Evolutionary conservation across 768 basidiomycete genomes (phyloP).

Genomic region (Tulasnella sp.): DNA sequence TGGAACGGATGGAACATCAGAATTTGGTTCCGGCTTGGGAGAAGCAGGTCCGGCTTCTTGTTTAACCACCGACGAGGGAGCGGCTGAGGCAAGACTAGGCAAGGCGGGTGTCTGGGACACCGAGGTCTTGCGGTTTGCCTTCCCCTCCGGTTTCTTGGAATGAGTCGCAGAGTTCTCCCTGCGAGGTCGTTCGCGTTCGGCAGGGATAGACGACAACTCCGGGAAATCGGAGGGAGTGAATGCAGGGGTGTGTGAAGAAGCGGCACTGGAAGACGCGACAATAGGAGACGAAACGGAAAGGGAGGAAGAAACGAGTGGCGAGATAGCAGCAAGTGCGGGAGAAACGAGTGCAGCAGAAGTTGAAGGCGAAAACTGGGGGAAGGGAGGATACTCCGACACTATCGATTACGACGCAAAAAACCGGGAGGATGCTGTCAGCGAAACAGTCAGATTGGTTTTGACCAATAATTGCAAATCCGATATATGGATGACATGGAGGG

Average conservation of each 20-base stretch:
- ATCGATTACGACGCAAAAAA: conserved; percentile 33
- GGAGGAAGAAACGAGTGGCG: conserved; percentile 30
- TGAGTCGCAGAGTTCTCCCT: not conserved
- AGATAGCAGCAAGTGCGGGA: conserved; percentile 59
- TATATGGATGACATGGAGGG: conserved; percentile 36
- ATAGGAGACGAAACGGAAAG: conserved; percentile 19
- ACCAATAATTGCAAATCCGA: conserved; percentile 33
- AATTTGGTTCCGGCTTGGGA: not conserved
- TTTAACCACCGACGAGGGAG: not conserved
- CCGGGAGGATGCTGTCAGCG: conserved; percentile 27
- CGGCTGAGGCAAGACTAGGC: not conserved
- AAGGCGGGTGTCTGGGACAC: not conserved
- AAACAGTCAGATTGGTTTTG: conserved; percentile 22
- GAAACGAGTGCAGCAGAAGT: conserved; percentile 40
- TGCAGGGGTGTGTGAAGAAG: not conserved
- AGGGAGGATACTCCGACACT: conserved; percentile 9
- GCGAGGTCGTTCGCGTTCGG: not conserved
- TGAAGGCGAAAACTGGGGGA: conserved; percentile 27
- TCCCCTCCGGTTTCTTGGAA: not conserved
- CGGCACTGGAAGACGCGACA: not conserved
- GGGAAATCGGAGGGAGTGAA: conserved; percentile 18
- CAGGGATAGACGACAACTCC: conserved; percentile 3
- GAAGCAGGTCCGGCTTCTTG: not conserved
- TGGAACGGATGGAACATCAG: not conserved
- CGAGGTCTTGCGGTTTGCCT: not conserved